Evolutionary conservation across 371 early-diverging fungal genomes (phyloP).

Genomic region (Mortierella sp.): DNA sequence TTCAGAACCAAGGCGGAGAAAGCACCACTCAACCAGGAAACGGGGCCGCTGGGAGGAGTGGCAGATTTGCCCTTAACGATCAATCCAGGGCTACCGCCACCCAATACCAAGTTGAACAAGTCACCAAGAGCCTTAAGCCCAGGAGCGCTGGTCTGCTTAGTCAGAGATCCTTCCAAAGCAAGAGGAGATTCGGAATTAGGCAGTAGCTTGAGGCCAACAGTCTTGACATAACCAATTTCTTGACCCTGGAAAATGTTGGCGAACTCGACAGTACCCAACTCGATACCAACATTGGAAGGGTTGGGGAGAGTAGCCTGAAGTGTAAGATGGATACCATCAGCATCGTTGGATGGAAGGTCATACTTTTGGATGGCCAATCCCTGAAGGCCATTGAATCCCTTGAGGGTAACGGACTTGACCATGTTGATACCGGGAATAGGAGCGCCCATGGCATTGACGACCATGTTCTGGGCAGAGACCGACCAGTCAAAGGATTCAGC

Average conservation of each 20-base stretch:
- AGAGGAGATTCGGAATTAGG: slow-evolving; percentile 37
- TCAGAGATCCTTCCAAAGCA: slow-evolving; percentile 67
- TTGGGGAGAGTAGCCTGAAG: slow-evolving; percentile 65
- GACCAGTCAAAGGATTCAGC: slow-evolving; percentile 67
- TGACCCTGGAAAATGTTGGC: slow-evolving; percentile 59
- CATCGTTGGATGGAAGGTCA: slow-evolving; percentile 67
- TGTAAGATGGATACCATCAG: slow-evolving; percentile 68
- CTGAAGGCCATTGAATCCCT: slow-evolving; percentile 61
- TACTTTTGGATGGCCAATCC: slow-evolving; percentile 45
- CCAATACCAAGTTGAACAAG: slow-evolving; percentile 65
- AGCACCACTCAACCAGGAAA: slow-evolving; percentile 67
- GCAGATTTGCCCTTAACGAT: slow-evolving; percentile 64
- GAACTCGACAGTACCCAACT: slow-evolving; percentile 65
- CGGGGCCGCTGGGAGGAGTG: slow-evolving; percentile 64
- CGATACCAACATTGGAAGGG: slow-evolving; percentile 71
- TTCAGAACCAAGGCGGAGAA: slow-evolving; percentile 65
- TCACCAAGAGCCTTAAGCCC: slow-evolving; percentile 65
- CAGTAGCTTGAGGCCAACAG: slow-evolving; percentile 38
- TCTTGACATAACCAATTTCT: slow-evolving; percentile 57
- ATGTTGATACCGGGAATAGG: slow-evolving; percentile 67
- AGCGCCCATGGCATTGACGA: slow-evolving; percentile 68
- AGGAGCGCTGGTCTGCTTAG: slow-evolving; percentile 61
- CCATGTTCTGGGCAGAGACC: slow-evolving; percentile 60
- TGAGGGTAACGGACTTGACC: slow-evolving; percentile 67
- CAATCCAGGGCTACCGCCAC: slow-evolving; percentile 58